phyloP scores from a whole-genome alignment of 176 grass and related monocot genomes.

The Zoysia japonica region DNA sequence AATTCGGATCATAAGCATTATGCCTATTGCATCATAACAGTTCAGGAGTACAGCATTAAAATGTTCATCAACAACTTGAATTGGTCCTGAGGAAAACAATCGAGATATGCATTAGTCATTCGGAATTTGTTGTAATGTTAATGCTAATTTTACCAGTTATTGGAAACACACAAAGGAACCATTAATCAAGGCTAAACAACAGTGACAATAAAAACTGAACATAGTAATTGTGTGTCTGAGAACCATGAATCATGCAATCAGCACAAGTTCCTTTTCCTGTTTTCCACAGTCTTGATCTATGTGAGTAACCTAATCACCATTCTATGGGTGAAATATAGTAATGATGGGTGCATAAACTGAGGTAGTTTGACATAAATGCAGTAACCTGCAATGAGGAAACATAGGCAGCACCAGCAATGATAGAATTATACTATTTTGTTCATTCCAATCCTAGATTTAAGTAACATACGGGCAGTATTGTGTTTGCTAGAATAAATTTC shows the following conservation, averaged over 20 bases:
- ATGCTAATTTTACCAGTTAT: not conserved
- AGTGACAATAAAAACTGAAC: slow-evolving; percentile 27
- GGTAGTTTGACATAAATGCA: slow-evolving; percentile 16
- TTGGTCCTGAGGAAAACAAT: slow-evolving; percentile 68
- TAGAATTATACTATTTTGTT: not conserved
- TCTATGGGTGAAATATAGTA: not conserved
- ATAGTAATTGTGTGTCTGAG: not conserved
- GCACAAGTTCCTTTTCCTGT: not conserved
- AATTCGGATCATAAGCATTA: slow-evolving; percentile 99
- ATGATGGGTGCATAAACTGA: not conserved
- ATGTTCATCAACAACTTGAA: slow-evolving; percentile 97
- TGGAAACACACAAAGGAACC: not conserved
- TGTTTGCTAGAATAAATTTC: too few relatives aligned
- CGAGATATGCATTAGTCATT: not conserved
- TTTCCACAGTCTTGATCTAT: not conserved
- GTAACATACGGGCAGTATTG: not conserved
- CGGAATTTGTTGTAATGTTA: not conserved
- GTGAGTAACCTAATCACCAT: not conserved
- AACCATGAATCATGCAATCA: slow-evolving; percentile 1
- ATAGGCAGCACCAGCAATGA: not conserved
- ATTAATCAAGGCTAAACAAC: not conserved
- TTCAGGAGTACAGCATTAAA: slow-evolving; percentile 83
- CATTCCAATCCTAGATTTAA: not conserved
- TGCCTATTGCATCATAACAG: slow-evolving; percentile 90
- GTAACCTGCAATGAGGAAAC: slow-evolving; percentile 8